Conservation (phyloP, 2,329 filamentous ascomycete species). For the Elsinoe perseae region DNA sequence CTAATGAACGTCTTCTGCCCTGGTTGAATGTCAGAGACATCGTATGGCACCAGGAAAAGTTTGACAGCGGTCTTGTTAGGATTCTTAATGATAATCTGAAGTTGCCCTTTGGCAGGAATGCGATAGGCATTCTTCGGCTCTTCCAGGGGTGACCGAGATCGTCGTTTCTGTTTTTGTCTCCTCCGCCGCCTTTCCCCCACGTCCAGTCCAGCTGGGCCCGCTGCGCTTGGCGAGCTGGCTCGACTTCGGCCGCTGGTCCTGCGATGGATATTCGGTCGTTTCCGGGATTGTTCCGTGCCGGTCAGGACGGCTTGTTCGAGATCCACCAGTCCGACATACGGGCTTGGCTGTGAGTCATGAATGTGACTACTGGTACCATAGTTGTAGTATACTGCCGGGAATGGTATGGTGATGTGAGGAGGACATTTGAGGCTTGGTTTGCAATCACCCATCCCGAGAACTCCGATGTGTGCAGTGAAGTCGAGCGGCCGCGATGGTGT, state of each 20-base stretch:
- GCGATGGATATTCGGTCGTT: neutral
- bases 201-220: neutral
- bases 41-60: constrained; percentile 87
- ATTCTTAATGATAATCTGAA: constrained; percentile 97
- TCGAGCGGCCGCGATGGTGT: constrained; percentile 86
- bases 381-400: constrained; percentile 93
- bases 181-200: constrained; percentile 24
- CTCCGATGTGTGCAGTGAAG: constrained; percentile 91
- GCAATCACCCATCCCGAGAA: constrained; percentile 81
- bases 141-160: constrained; percentile 50
- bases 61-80: constrained; percentile 98
- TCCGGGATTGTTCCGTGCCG: neutral
- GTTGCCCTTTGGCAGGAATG: constrained; percentile 85
- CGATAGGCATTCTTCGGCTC: constrained; percentile 86
- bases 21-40: constrained; percentile 83
- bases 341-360: constrained; percentile 76
- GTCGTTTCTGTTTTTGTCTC: constrained; percentile 50
- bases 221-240: constrained; percentile 21
- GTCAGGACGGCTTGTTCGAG: constrained; percentile 60
- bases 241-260: constrained; percentile 20
- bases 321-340: constrained; percentile 90
- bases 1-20: constrained; percentile 94
- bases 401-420: constrained; percentile 79
- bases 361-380: constrained; percentile 64
- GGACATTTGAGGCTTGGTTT: constrained; percentile 79